These are phyloP conservation scores for Trametes coccinea DNA, from an alignment of 768 basidiomycete genomes.

Conservation along the genomic window DNA sequence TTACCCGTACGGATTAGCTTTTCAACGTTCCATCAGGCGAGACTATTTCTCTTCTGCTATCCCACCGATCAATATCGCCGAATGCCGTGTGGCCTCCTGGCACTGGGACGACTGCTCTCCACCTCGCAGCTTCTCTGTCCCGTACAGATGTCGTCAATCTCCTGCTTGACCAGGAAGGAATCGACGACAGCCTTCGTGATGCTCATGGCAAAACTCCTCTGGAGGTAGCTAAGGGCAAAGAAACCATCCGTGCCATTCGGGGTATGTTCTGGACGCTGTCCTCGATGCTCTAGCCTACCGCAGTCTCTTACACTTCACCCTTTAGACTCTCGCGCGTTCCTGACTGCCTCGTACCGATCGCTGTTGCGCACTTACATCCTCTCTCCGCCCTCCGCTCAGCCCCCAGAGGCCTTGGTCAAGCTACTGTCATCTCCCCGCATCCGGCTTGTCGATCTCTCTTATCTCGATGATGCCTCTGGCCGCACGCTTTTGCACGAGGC, in stretches of 20 bases:
- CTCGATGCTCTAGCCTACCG: neutral
- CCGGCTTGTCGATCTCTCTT: constrained; percentile 72
- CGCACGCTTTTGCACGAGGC: constrained; percentile 86
- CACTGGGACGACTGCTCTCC: constrained; percentile 71
- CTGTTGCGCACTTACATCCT: constrained; percentile 71
- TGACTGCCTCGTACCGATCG: constrained; percentile 74
- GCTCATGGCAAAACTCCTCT: constrained; percentile 61
- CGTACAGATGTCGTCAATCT: constrained; percentile 71
- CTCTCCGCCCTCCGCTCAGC: constrained; percentile 46
- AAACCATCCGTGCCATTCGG: constrained; percentile 64
- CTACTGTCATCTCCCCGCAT: constrained; percentile 71
- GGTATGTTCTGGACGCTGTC: constrained; percentile 42
- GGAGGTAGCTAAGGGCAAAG: constrained; percentile 73
- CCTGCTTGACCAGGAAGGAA: constrained; percentile 74
- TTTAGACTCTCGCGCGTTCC: constrained; percentile 73
- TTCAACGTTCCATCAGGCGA: constrained; percentile 43
- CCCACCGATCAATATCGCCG: constrained; percentile 75
- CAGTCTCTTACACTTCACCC: neutral
- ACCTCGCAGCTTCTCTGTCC: constrained; percentile 73
- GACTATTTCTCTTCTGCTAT: constrained; percentile 67
- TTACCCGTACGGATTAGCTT: neutral
- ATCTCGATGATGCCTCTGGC: constrained; percentile 78
- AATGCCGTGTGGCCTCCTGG: constrained; percentile 74
- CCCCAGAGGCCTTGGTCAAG: constrained; percentile 45
- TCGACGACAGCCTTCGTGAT: constrained; percentile 80